phyloP scores from a whole-genome alignment of 23 red algal genomes.

The Chondrus crispus region DNA sequence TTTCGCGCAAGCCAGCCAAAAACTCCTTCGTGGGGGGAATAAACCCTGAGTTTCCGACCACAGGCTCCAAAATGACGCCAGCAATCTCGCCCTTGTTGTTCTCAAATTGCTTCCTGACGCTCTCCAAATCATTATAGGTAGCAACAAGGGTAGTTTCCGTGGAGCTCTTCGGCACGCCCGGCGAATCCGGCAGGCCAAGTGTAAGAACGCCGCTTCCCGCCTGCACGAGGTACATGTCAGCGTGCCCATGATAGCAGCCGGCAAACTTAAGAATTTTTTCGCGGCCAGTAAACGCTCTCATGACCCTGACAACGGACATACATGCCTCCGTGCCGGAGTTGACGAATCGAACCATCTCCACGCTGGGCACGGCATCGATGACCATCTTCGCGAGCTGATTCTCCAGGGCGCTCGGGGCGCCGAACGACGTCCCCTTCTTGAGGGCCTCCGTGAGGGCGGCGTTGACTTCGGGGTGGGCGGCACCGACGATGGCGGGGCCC shows the following conservation, averaged over 20 bases:
- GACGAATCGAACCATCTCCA: slow-evolving; percentile 98
- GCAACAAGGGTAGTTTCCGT: slow-evolving; percentile 88
- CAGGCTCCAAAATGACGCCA: slow-evolving; percentile 94
- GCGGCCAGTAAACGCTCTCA: slow-evolving; percentile 93
- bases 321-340: slow-evolving; percentile 99
- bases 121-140: slow-evolving; percentile 91
- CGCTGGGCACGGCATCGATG: slow-evolving; percentile 93
- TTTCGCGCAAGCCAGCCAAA: slow-evolving; percentile 76
- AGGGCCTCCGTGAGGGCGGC: slow-evolving; percentile 71
- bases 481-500: slow-evolving; percentile 95
- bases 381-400: slow-evolving; percentile 91
- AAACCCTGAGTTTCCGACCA: slow-evolving; percentile 97
- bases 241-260: slow-evolving; percentile 99
- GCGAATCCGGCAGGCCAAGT: slow-evolving; percentile 93
- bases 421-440: slow-evolving; percentile 92
- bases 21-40: slow-evolving; percentile 83
- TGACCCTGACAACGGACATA: slow-evolving; percentile 89
- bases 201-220: slow-evolving; percentile 84
- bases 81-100: slow-evolving; percentile 82
- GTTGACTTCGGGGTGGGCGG: slow-evolving; percentile 92
- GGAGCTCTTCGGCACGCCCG: slow-evolving; percentile 85
- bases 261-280: slow-evolving; percentile 97
- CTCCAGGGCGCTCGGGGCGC: slow-evolving; percentile 91
- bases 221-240: slow-evolving; percentile 95
- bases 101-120: slow-evolving; percentile 79